These are phyloP conservation scores for Chlamydomonas applanata DNA, from an alignment of 139 green algal genomes.

Conservation along the genomic window DNA sequence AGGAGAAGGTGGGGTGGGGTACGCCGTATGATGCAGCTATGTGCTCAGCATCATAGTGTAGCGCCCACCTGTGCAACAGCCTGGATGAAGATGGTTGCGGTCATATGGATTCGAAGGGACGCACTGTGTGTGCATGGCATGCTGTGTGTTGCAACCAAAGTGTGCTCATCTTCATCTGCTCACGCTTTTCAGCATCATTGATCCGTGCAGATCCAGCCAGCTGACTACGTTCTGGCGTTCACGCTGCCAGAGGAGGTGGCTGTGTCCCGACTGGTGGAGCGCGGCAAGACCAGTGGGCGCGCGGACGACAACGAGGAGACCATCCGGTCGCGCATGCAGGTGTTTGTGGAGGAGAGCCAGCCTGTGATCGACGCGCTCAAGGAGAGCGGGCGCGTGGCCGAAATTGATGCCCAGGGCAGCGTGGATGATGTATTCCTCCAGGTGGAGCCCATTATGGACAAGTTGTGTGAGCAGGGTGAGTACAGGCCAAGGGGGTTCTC, in stretches of 20 bases:
- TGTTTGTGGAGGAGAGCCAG: slow-evolving; percentile 37
- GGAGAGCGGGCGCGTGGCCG: slow-evolving; percentile 21
- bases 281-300: slow-evolving; percentile 54
- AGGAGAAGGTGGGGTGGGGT: slow-evolving; percentile 45
- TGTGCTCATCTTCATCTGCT: background rate
- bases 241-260: slow-evolving; percentile 46
- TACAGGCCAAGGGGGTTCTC: background rate
- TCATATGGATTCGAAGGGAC: too few relatives aligned
- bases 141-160: background rate
- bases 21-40: background rate
- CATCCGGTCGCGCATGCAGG: slow-evolving; percentile 62
- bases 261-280: slow-evolving; percentile 52
- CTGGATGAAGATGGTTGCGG: too few relatives aligned
- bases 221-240: slow-evolving; percentile 15
- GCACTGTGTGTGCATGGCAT: background rate
- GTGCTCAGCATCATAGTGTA: too few relatives aligned
- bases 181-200: too few relatives aligned
- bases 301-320: slow-evolving; percentile 72
- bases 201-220: slow-evolving; percentile 2
- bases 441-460: slow-evolving; percentile 32
- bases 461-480: slow-evolving; percentile 23
- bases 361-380: slow-evolving; percentile 39
- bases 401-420: slow-evolving; percentile 29
- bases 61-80: too few relatives aligned
- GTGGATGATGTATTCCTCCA: slow-evolving; percentile 30